Evolutionary conservation across 257 asterid genomes (phyloP).

Genomic region (Marsdenia floribunda): DNA sequence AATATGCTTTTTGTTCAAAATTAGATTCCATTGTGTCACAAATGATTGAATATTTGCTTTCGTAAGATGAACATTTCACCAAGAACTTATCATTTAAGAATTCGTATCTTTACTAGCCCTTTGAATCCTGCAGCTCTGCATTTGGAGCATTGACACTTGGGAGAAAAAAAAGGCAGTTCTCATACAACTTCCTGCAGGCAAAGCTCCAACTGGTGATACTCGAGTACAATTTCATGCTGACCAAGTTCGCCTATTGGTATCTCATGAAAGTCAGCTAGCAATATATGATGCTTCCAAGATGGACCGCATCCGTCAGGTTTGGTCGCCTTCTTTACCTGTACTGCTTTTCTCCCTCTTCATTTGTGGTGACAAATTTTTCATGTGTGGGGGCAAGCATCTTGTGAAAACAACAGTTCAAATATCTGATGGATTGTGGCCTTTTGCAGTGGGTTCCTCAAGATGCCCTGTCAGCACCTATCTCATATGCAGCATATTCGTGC

Average conservation of each 20-base stretch:
- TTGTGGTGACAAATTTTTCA: background rate
- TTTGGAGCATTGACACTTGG: slow-evolving; percentile 98
- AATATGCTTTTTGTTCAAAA: too few relatives aligned
- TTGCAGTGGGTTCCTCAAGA: slow-evolving; percentile 96
- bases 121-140: slow-evolving; percentile 52
- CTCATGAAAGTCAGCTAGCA: slow-evolving; percentile 89
- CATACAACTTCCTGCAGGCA: slow-evolving; percentile 82
- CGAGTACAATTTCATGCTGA: slow-evolving; percentile 88
- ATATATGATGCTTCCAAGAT: slow-evolving; percentile 83
- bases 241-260: slow-evolving; percentile 74
- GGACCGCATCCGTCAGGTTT: slow-evolving; percentile 89
- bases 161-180: slow-evolving; percentile 76
- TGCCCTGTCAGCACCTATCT: slow-evolving; percentile 77
- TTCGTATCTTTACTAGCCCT: background rate
- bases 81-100: background rate
- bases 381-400: background rate
- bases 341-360: background rate
- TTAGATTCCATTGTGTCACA: background rate
- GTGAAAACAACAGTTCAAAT: background rate
- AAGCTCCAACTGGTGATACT: slow-evolving; percentile 87
- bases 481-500: slow-evolving; percentile 90
- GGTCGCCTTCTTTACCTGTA: background rate
- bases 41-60: background rate
- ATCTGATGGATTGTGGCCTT: slow-evolving; percentile 18
- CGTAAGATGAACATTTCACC: background rate